A percentile compares a stretch with the other conserved stretches of the same genome.
These are phyloP conservation scores for Fraxinus paxiana DNA, from an alignment of 305 asterid species.

Conservation along the genomic window DNA sequence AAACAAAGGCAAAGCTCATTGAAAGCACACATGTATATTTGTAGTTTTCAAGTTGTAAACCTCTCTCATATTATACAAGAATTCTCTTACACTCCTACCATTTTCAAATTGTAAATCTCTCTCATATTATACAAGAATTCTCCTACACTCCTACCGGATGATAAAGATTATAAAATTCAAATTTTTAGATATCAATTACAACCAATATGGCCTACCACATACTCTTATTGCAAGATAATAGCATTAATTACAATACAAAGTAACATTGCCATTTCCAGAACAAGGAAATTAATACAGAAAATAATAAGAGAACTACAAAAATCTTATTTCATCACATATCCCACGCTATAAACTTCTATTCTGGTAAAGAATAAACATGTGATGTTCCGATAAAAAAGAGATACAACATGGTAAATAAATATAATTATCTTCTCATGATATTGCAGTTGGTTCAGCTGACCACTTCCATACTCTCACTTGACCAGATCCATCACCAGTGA, in stretches of 20 bases:
- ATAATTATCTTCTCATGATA: slow-evolving; percentile 18
- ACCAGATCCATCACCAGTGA: slow-evolving; percentile 87
- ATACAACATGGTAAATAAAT: not conserved
- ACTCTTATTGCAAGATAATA: too few relatives aligned
- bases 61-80: too few relatives aligned
- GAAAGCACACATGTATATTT: too few relatives aligned
- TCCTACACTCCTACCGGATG: too few relatives aligned
- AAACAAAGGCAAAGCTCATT: too few relatives aligned
- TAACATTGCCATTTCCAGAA: not conserved
- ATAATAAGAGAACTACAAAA: slow-evolving; percentile 8
- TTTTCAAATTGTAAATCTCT: too few relatives aligned
- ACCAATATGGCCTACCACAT: not conserved
- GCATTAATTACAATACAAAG: too few relatives aligned
- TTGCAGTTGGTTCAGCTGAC: slow-evolving; percentile 44
- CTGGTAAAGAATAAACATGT: not conserved
- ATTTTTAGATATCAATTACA: too few relatives aligned
- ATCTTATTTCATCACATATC: slow-evolving; percentile 1
- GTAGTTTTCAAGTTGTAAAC: too few relatives aligned
- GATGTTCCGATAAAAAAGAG: not conserved
- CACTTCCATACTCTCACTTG: slow-evolving; percentile 84
- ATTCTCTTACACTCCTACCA: too few relatives aligned
- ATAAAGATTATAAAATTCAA: not conserved
- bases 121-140: too few relatives aligned
- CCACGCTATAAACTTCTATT: slow-evolving; percentile 9
- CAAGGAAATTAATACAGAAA: not conserved